A percentile compares a stretch with the other conserved stretches of the same genome.
Conservation (phyloP, 805 yeast genomes). For the Metschnikowia cerradonensis region DNA sequence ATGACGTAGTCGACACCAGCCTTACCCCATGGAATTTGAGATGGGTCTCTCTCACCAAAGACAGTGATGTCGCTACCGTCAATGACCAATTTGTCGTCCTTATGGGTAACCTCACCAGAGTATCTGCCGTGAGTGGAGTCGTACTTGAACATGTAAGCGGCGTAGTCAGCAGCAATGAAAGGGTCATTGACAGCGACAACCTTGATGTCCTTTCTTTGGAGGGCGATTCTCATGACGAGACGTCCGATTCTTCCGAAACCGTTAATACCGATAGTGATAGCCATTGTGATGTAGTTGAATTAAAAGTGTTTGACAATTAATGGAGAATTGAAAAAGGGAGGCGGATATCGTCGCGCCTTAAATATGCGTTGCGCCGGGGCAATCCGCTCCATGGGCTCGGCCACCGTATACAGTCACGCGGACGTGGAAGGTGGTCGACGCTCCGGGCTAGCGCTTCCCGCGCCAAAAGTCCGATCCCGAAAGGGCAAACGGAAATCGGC, state of each 20-base stretch:
- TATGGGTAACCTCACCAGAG: conserved; percentile 66
- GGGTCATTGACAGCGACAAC: conserved; percentile 91
- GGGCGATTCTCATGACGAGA: conserved; percentile 79
- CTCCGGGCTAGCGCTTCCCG: conserved; percentile 12
- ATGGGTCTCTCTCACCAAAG: conserved; percentile 82
- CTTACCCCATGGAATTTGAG: conserved; percentile 83
- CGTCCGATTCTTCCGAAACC: conserved; percentile 96
- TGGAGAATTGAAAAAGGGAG: neutral
- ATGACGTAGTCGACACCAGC: conserved; percentile 80
- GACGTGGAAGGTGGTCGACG: conserved; percentile 6
- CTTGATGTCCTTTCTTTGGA: conserved; percentile 67
- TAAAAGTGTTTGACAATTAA: conserved; percentile 9
- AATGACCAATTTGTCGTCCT: conserved; percentile 59
- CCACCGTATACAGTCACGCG: conserved; percentile 4
- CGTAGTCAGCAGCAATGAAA: conserved; percentile 83
- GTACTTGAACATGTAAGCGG: conserved; percentile 93
- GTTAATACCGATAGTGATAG: conserved; percentile 80
- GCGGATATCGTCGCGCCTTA: conserved; percentile 4
- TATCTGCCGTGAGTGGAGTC: conserved; percentile 89
- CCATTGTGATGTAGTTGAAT: conserved; percentile 33
- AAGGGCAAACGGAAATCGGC: neutral
- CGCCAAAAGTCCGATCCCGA: conserved; percentile 8
- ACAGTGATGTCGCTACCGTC: conserved; percentile 65
- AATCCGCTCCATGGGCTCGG: conserved; percentile 16
- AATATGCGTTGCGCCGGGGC: conserved; percentile 17